These are phyloP conservation scores for Isabelozyma heimii DNA, from an alignment of 805 yeast genomes.

Conservation along the genomic window DNA sequence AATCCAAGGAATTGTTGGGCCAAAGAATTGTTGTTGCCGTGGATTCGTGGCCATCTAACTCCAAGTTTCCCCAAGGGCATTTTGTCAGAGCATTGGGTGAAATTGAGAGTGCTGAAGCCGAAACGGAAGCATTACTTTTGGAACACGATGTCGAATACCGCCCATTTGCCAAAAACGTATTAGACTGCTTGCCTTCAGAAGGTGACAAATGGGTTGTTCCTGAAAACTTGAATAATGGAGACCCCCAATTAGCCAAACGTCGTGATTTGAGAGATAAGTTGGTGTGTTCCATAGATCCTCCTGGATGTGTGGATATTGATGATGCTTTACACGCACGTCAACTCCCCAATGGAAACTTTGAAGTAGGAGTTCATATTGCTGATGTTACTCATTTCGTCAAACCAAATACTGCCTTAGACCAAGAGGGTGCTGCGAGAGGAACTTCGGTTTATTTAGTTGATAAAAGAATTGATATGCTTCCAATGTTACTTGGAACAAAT, in stretches of 20 bases:
- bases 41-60: constrained; percentile 86
- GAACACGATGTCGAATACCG: constrained; percentile 97
- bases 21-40: constrained; percentile 89
- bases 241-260: constrained; percentile 59
- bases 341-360: constrained; percentile 90
- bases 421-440: constrained; percentile 96
- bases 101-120: constrained; percentile 89
- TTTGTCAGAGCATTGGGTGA: constrained; percentile 87
- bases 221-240: constrained; percentile 50
- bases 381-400: constrained; percentile 97
- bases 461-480: constrained; percentile 98
- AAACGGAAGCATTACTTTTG: constrained; percentile 87
- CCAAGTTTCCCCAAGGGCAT: constrained; percentile 91
- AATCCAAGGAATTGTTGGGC: constrained; percentile 78
- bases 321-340: constrained; percentile 85
- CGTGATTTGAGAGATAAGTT: constrained; percentile 83
- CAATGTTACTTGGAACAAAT: constrained; percentile 91
- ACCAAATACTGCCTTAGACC: constrained; percentile 86
- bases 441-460: constrained; percentile 96
- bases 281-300: constrained; percentile 96
- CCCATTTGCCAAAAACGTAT: constrained; percentile 89
- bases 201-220: constrained; percentile 95
- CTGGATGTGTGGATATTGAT: constrained; percentile 97
- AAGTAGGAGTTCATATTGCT: constrained; percentile 98
- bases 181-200: constrained; percentile 88